Evolutionary conservation across 164 flowering plant species (phyloP).

Genomic region (Platanus orientalis): DNA sequence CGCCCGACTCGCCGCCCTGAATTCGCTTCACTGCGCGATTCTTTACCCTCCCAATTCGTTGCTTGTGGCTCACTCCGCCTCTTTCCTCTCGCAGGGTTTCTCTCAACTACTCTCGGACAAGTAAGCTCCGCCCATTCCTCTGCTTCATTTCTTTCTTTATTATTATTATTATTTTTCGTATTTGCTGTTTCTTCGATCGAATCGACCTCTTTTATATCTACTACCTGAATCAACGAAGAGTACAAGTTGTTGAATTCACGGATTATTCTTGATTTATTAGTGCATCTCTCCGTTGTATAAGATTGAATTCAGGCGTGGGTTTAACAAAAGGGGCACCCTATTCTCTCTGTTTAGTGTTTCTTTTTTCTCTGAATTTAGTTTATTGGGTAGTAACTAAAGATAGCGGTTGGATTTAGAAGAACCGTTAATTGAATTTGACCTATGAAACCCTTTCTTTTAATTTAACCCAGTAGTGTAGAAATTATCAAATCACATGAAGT

Average conservation of each 20-base stretch:
- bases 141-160: not conserved
- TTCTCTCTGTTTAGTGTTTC: too few relatives aligned
- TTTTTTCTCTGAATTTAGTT: too few relatives aligned
- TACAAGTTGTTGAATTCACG: not conserved
- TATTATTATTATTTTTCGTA: not conserved
- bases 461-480: not conserved
- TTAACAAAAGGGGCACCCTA: not conserved
- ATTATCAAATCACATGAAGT: not conserved
- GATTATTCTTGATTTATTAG: not conserved
- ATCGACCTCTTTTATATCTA: not conserved
- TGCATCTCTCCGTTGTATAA: not conserved
- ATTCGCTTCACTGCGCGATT: slow-evolving; percentile 79
- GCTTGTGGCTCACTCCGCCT: slow-evolving; percentile 76
- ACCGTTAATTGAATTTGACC: not conserved
- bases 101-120: slow-evolving; percentile 82
- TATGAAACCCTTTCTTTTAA: not conserved
- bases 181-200: not conserved
- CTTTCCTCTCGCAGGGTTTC: slow-evolving; percentile 79
- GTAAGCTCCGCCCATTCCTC: slow-evolving; percentile 29
- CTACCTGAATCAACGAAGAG: not conserved
- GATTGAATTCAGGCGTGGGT: not conserved
- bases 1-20: slow-evolving; percentile 61
- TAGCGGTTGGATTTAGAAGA: too few relatives aligned
- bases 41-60: slow-evolving; percentile 75
- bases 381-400: too few relatives aligned